Conservation (phyloP, 2,329 filamentous ascomycete species). For the Tolypocladium nubicola region DNA sequence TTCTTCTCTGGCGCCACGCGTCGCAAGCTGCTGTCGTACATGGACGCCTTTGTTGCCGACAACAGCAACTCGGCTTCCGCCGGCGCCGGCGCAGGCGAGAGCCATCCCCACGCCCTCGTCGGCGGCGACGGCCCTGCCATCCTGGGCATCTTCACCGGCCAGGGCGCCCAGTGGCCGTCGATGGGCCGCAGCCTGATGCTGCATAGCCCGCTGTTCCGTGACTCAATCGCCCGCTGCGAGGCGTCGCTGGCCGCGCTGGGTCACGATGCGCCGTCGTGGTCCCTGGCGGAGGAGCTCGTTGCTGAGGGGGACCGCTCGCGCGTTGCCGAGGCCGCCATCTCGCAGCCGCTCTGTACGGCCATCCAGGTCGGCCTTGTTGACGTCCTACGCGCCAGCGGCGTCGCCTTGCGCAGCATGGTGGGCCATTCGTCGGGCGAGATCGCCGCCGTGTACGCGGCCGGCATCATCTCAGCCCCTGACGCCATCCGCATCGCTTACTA, state of each 20-base stretch:
- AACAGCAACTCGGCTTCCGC: not conserved
- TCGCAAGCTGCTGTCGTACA: not conserved
- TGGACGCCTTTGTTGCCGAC: not conserved
- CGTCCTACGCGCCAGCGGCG: slow-evolving; percentile 16
- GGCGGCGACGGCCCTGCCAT: not conserved
- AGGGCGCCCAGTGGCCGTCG: slow-evolving; percentile 20
- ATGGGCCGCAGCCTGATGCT: slow-evolving; percentile 19
- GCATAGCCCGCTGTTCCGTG: not conserved
- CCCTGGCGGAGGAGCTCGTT: not conserved
- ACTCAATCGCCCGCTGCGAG: not conserved
- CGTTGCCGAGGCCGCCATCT: slow-evolving; percentile 4
- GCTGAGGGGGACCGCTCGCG: not conserved
- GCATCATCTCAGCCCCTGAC: slow-evolving; percentile 3
- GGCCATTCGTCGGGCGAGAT: slow-evolving; percentile 24
- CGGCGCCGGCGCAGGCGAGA: not conserved
- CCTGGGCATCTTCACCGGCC: slow-evolving; percentile 21
- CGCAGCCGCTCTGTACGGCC: slow-evolving; percentile 18
- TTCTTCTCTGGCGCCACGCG: not conserved
- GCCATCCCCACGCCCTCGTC: not conserved
- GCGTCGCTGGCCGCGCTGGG: not conserved
- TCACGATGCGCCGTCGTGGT: slow-evolving; percentile 3
- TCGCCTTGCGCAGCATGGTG: slow-evolving; percentile 24
- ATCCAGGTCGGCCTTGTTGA: slow-evolving; percentile 25
- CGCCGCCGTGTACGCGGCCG: slow-evolving; percentile 16
- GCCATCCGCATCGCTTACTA: slow-evolving; percentile 10